These are phyloP conservation scores for Lodderomyces pseudojiufengensis DNA, from an alignment of 1,139 yeast genomes.

Conservation along the genomic window DNA sequence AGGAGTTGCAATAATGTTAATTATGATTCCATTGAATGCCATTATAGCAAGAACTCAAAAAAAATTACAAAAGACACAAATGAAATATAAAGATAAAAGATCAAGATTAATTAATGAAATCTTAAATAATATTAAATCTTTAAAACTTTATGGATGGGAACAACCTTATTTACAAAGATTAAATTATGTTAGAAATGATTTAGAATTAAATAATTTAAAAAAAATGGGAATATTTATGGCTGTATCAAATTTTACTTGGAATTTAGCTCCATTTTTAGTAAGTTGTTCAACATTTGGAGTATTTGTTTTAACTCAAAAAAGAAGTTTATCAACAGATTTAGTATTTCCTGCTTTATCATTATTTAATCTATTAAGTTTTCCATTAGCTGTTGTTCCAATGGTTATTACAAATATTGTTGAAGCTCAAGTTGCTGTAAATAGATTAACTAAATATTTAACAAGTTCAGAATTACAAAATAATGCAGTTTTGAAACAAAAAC, in stretches of 20 bases:
- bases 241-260: conserved; percentile 72
- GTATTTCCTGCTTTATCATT: conserved; percentile 93
- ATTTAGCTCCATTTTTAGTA: conserved; percentile 85
- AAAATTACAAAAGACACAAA: conserved; percentile 60
- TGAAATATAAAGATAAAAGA: conserved; percentile 46
- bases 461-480: conserved; percentile 79
- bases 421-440: conserved; percentile 80
- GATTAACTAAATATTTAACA: conserved; percentile 70
- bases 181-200: conserved; percentile 79
- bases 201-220: conserved; percentile 75
- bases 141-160: conserved; percentile 96
- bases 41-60: conserved; percentile 71
- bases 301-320: conserved; percentile 59
- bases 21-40: conserved; percentile 86
- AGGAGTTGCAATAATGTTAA: conserved; percentile 78
- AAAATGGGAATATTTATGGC: conserved; percentile 79
- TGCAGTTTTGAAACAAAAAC: conserved; percentile 62
- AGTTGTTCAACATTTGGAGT: conserved; percentile 89
- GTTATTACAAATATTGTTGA: conserved; percentile 84
- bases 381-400: conserved; percentile 90
- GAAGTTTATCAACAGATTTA: conserved; percentile 80
- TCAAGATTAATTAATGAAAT: conserved; percentile 74
- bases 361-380: conserved; percentile 83
- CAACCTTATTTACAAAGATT: conserved; percentile 72
- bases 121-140: conserved; percentile 83